phyloP scores from a whole-genome alignment of 306 rosid species.

The Vigna trinervia region DNA sequence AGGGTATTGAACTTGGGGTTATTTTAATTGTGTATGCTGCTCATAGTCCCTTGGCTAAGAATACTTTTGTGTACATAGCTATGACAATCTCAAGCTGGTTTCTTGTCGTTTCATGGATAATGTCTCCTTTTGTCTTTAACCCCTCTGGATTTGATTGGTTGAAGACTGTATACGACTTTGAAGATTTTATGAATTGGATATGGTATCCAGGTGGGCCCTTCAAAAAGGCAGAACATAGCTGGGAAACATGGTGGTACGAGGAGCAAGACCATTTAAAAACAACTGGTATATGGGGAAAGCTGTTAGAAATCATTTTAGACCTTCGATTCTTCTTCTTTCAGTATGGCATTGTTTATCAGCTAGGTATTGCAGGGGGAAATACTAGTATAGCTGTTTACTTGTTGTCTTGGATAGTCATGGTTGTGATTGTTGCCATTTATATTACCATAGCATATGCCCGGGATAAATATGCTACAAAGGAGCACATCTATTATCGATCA shows the following conservation, averaged over 20 bases:
- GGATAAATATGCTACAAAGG: conserved; percentile 77
- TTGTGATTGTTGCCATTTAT: conserved; percentile 74
- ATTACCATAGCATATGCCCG: conserved; percentile 68
- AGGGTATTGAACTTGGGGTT: conserved; percentile 89
- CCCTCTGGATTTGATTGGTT: conserved; percentile 99
- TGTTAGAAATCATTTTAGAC: conserved; percentile 88
- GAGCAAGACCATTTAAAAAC: conserved; percentile 92
- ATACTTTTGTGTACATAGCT: conserved; percentile 74
- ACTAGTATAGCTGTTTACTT: conserved; percentile 81
- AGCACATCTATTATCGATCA: conserved; percentile 79
- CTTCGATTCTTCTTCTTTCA: conserved; percentile 99
- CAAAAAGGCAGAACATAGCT: conserved; percentile 76
- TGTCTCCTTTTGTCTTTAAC: conserved; percentile 91
- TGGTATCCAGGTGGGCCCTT: conserved; percentile 81
- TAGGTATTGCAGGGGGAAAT: conserved; percentile 47
- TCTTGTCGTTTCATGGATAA: conserved; percentile 91
- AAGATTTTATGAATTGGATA: conserved; percentile 80
- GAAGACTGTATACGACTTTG: conserved; percentile 93
- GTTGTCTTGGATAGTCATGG: conserved; percentile 82
- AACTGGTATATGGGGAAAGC: conserved; percentile 97
- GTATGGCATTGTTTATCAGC: conserved; percentile 87
- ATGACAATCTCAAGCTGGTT: conserved; percentile 85
- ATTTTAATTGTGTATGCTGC: conserved; percentile 81
- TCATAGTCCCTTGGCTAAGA: conserved; percentile 58
- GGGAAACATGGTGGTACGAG: conserved; percentile 97